Percentiles rank a stretch among this genome's conserved stretches.
phyloP scores from a whole-genome alignment of 768 basidiomycete species.

The Xanthoconium stramineum region DNA sequence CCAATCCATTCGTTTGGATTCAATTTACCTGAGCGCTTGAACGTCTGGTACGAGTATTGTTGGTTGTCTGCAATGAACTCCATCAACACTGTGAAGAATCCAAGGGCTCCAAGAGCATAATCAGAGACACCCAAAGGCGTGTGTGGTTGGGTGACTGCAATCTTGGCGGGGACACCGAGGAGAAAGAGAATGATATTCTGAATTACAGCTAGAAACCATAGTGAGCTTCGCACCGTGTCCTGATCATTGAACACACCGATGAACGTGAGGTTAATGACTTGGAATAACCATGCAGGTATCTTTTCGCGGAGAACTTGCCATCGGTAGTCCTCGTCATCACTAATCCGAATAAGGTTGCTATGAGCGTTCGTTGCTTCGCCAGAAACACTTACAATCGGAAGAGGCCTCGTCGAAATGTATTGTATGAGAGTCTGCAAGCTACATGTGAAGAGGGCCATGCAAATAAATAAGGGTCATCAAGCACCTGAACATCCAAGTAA shows the following conservation, averaged over 20 bases:
- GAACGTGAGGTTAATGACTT: conserved; percentile 61
- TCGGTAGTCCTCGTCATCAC: conserved; percentile 87
- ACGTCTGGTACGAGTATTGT: conserved; percentile 81
- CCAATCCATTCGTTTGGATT: conserved; percentile 55
- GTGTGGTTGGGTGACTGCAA: conserved; percentile 54
- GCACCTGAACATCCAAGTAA: conserved; percentile 62
- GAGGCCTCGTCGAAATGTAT: conserved; percentile 81
- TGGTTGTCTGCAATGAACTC: conserved; percentile 92
- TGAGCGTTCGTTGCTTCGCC: neutral
- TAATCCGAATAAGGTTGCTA: conserved; percentile 24
- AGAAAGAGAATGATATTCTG: conserved; percentile 82
- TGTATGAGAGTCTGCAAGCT: conserved; percentile 60
- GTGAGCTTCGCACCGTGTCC: conserved; percentile 1
- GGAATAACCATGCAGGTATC: conserved; percentile 53
- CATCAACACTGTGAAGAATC: conserved; percentile 54
- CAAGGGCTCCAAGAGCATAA: conserved; percentile 53
- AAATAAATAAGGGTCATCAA: neutral
- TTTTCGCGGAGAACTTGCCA: conserved; percentile 75
- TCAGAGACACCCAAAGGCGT: conserved; percentile 56
- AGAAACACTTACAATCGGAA: conserved; percentile 56
- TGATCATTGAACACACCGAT: conserved; percentile 46
- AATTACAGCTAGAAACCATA: conserved; percentile 44
- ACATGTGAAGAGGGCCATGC: conserved; percentile 26
- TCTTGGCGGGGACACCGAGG: conserved; percentile 60
- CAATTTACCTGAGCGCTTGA: conserved; percentile 53